A percentile compares a stretch with the other conserved stretches of the same genome.
Evolutionary conservation across 2,329 filamentous ascomycete species (phyloP).

Genomic region (Diaporthe citrichinensis): DNA sequence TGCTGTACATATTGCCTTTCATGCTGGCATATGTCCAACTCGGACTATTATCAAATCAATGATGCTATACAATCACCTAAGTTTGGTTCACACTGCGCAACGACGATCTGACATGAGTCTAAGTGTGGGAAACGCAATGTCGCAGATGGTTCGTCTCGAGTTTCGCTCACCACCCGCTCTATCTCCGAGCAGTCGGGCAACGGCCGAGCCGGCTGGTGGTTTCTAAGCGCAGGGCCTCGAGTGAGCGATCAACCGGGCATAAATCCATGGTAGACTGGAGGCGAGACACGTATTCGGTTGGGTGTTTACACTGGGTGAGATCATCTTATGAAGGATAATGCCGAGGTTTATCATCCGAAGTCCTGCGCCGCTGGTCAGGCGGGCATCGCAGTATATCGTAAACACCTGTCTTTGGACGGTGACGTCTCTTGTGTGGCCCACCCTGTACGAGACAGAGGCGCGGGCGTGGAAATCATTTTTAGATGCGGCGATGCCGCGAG

Average conservation of each 20-base stretch:
- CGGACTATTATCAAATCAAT: not conserved
- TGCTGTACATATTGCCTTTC: not conserved
- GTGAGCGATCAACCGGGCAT: not conserved
- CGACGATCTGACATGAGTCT: not conserved
- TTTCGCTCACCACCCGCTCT: constrained; percentile 6
- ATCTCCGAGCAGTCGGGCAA: constrained; percentile 23
- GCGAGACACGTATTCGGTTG: not conserved
- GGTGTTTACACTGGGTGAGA: not conserved
- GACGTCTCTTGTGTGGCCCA: constrained; percentile 11
- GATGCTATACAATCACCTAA: not conserved
- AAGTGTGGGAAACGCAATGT: constrained; percentile 12
- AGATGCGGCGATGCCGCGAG: constrained; percentile 27
- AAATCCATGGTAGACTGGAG: not conserved
- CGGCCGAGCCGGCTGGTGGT: constrained; percentile 4
- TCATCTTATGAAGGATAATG: not conserved
- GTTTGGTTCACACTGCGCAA: constrained; percentile 1
- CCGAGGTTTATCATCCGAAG: not conserved
- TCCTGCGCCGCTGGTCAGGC: constrained; percentile 3
- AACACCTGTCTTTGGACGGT: constrained; percentile 16
- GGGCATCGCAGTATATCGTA: constrained; percentile 9
- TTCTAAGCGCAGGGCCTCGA: not conserved
- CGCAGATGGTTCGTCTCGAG: constrained; percentile 10
- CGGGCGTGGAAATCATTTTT: not conserved
- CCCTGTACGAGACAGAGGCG: constrained; percentile 18
- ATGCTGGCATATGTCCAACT: not conserved